Percentiles rank a stretch among this genome's conserved stretches.
phyloP scores from a whole-genome alignment of 2,329 filamentous ascomycete species.

The Paraconiothyrium brasiliense region DNA sequence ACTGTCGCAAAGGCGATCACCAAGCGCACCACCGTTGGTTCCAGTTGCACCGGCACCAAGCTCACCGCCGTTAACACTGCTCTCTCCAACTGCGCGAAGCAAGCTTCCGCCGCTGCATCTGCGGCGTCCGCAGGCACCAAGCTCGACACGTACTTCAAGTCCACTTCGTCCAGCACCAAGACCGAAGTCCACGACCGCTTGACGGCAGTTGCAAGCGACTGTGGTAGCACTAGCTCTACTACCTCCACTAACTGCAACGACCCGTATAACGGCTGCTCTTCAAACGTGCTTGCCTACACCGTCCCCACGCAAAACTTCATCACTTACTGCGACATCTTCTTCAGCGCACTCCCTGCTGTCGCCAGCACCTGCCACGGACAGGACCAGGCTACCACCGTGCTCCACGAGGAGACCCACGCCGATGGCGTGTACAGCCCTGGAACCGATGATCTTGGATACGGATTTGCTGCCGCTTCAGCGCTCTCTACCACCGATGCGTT shows the following conservation, averaged over 20 bases:
- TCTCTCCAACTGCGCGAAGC: slow-evolving; percentile 62
- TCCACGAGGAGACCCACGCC: slow-evolving; percentile 74
- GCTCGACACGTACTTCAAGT: slow-evolving; percentile 70
- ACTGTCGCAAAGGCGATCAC: slow-evolving; percentile 56
- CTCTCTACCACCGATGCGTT: slow-evolving; percentile 63
- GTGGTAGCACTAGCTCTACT: slow-evolving; percentile 59
- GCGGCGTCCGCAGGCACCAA: slow-evolving; percentile 56
- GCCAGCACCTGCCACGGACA: slow-evolving; percentile 67
- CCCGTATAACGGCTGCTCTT: slow-evolving; percentile 61
- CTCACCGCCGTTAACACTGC: slow-evolving; percentile 59
- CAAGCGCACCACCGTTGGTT: slow-evolving; percentile 63
- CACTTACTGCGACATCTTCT: slow-evolving; percentile 70
- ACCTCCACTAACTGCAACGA: slow-evolving; percentile 70
- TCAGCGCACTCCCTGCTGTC: slow-evolving; percentile 62
- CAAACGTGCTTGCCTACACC: slow-evolving; percentile 67
- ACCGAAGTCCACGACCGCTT: slow-evolving; percentile 44
- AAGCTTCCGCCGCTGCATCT: slow-evolving; percentile 63
- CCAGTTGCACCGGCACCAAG: slow-evolving; percentile 63
- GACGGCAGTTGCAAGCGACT: slow-evolving; percentile 63
- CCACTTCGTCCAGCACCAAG: slow-evolving; percentile 57
- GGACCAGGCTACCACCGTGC: slow-evolving; percentile 70
- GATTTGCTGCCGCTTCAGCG: slow-evolving; percentile 60
- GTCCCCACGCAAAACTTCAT: slow-evolving; percentile 64
- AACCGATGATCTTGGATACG: slow-evolving; percentile 67
- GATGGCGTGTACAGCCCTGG: slow-evolving; percentile 62